Base-by-base conservation (phyloP, 495 filamentous ascomycete species). In the Lineolata rhizophorae region DNA sequence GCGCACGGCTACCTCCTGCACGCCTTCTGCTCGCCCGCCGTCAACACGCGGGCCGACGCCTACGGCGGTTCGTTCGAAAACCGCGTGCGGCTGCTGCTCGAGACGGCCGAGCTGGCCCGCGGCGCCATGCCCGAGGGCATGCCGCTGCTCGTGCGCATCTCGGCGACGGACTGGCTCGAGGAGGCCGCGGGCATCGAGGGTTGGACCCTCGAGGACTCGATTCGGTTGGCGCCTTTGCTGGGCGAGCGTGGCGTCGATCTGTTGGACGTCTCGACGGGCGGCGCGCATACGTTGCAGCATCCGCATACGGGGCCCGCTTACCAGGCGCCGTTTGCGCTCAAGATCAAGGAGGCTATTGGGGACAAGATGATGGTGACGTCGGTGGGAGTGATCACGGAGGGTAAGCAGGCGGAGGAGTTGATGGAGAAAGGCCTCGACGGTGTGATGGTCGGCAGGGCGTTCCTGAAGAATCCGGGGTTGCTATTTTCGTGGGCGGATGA, bases 401-500 rank as follows among this genome's bases (percentile, higher is more conserved):
- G 47, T 12, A 48, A 49, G 39, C 51, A 55, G 34, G 51, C 51
- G 13, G 45, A 47, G 14, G 38, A 46, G 6, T 36, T 51, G 14
- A 42, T 55, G 1, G 33, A 37, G 31, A 21, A 38, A 17, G 34
- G 54, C 0, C 39, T 76, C 5, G 76, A 81, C 47, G 45, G 72
- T 5, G 57, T 65, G 4, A 49, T 72, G 25, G 60, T 63, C 4
- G 76, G 76, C 0, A 51, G 76, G 4, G 58, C 57, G 32, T 82
- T 79, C 48, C 67, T 72, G 47, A 73, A 72, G 53, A 69, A 78
- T 39, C 71, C 74, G 0, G 61, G 65, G 3, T 38, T 79, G 24
- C 71, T 75, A 27, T 76, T 74, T 64, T 43, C 53, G 0, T 79
- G 62, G 55, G 76, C 72, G 0, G 67, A 79, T 40, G 72, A 80